Conservation (phyloP, 345 rosid genomes). For the Rhizophora apiculata region DNA sequence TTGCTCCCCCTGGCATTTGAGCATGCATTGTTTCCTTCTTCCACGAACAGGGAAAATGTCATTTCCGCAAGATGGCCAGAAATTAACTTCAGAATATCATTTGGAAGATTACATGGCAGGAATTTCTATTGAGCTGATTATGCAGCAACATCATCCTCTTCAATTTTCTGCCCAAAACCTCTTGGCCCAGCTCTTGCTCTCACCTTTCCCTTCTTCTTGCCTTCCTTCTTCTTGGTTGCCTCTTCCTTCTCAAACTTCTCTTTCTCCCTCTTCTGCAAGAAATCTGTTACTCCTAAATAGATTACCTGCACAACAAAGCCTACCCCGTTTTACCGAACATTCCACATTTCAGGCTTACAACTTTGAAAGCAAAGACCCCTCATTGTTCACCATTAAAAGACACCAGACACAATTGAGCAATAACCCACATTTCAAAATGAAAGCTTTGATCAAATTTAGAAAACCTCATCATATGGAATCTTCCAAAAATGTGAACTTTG, state of each 20-base stretch:
- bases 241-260: conserved; percentile 75
- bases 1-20: too few relatives aligned
- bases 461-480: neutral
- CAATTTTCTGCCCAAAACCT: conserved; percentile 65
- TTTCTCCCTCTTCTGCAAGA: conserved; percentile 62
- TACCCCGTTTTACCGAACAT: conserved; percentile 3
- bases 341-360: conserved; percentile 23
- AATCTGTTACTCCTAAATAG: conserved; percentile 70
- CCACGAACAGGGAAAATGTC: too few relatives aligned
- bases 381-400: too few relatives aligned
- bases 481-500: neutral
- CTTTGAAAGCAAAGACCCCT: neutral
- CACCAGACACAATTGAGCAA: too few relatives aligned
- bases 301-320: conserved; percentile 46
- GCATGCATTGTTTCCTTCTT: too few relatives aligned
- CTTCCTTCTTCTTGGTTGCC: conserved; percentile 50
- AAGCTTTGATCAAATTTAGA: neutral
- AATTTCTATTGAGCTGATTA: neutral
- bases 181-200: conserved; percentile 58
- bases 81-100: too few relatives aligned
- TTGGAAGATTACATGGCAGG: neutral
- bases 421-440: neutral
- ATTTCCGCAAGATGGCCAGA: too few relatives aligned
- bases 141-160: conserved; percentile 19
- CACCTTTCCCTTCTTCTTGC: conserved; percentile 46